Conservation (phyloP, 345 rosid species). For the Salix dunnii region DNA sequence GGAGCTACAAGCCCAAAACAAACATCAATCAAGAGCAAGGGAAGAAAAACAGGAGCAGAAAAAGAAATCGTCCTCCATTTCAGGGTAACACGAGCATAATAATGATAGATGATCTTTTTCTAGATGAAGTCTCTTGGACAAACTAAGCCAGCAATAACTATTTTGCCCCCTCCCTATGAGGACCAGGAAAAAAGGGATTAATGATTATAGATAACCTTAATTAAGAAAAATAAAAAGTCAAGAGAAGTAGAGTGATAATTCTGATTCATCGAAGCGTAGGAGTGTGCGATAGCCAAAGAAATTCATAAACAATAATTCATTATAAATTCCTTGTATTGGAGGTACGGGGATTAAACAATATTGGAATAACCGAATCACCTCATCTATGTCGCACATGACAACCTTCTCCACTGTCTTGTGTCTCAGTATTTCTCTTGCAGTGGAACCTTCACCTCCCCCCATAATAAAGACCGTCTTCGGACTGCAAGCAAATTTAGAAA, state of each 20-base stretch:
- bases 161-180: background rate
- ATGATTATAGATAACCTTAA: background rate
- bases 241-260: background rate
- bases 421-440: slow-evolving; percentile 57
- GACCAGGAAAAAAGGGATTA: background rate
- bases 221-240: background rate
- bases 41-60: background rate
- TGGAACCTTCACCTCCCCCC: slow-evolving; percentile 80
- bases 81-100: background rate
- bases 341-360: background rate
- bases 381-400: slow-evolving; percentile 65
- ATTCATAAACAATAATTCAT: background rate
- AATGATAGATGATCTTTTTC: background rate
- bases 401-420: slow-evolving; percentile 47
- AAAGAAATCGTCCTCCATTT: background rate
- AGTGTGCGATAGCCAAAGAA: background rate
- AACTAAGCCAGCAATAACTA: background rate
- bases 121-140: background rate
- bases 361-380: slow-evolving; percentile 23
- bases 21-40: background rate
- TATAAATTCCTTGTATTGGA: background rate
- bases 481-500: slow-evolving; percentile 21
- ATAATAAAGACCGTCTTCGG: slow-evolving; percentile 48
- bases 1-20: background rate
- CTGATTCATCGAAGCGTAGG: background rate